Evolutionary conservation across 2,329 filamentous ascomycete genomes (phyloP), one percentile per base, ranked within the genome.

Genomic region (Tolypocladium ophioglossoides): DNA sequence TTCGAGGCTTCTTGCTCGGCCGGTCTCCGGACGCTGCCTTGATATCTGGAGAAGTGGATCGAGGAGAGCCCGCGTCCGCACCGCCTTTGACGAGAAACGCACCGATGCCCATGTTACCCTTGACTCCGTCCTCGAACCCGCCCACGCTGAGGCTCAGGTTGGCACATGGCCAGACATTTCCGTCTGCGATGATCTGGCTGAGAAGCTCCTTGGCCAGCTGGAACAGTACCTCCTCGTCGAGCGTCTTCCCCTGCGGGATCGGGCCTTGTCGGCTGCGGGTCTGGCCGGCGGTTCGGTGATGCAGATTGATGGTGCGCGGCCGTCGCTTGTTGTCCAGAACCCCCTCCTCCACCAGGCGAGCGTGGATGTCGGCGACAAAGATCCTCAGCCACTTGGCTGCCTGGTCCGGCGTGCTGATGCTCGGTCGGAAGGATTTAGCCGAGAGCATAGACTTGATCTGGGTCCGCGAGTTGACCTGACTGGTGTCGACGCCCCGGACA

Each of bases 391-490:
- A 99, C 56, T 84, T 85, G 27, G 81, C 75, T 1, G 86, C 92
- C 67, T 95, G 89, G 24, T 94, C 89, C 20, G 82, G 73, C 2
- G 78, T 86, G 61, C 84, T 87, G 66, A 97, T 92, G 54, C 79
- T 83, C 0, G 94, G 94, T 30, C 89, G 80, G 64, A 99, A 99
- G 0, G 91, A 95, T 67, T 99, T 99, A 22, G 94, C 91, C 1
- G 91, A 96, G 16, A 97, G 77, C 91, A 99, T 97, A 18, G 88
- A 94, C 68, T 97, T 96, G 74, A 96, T 96, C 64, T 94, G 89
- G 1, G 91, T 96, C 52, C 92, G 79, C 32, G 90, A 82, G 64
- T 90, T 96, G 60, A 99, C 90, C 69, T 96, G 91, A 62, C 87
- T 94, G 51, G 77, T 75, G 68, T 99, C 94, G 57, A 91, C 83